These are phyloP conservation scores for Lactarius psammicola DNA, from an alignment of 768 basidiomycete genomes.

Conservation along the genomic window DNA sequence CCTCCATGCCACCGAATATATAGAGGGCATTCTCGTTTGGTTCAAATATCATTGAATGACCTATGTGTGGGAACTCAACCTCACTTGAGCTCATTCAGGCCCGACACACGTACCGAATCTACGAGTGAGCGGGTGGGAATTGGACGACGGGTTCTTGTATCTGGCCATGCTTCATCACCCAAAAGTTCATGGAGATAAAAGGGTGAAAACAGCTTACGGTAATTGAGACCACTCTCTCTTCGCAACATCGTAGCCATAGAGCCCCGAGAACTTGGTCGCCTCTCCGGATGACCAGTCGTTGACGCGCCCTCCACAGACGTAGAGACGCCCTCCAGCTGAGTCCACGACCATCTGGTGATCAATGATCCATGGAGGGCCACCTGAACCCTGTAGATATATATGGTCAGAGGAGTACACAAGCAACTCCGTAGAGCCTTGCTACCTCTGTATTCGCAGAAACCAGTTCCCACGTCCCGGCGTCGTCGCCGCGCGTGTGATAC, in stretches of 20 bases:
- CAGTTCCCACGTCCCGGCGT: conserved; percentile 70
- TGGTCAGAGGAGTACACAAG: neutral
- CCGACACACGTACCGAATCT: conserved; percentile 51
- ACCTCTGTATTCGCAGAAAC: conserved; percentile 67
- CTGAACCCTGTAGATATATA: conserved; percentile 45
- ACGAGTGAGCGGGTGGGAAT: conserved; percentile 49
- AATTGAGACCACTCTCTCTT: conserved; percentile 65
- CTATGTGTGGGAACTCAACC: conserved; percentile 35
- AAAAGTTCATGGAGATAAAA: neutral
- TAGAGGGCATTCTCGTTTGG: conserved; percentile 54
- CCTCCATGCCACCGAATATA: conserved; percentile 73
- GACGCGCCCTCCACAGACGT: conserved; percentile 73
- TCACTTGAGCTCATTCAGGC: neutral
- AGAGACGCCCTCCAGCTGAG: conserved; percentile 64
- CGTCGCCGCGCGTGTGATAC: conserved; percentile 63
- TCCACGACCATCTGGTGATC: conserved; percentile 85
- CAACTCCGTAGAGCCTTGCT: conserved; percentile 29
- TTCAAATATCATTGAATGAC: conserved; percentile 83
- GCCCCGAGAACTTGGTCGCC: conserved; percentile 58
- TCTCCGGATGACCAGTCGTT: conserved; percentile 60
- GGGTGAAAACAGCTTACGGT: conserved; percentile 48
- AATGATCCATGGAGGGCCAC: conserved; percentile 70
- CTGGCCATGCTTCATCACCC: conserved; percentile 19
- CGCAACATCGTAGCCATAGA: conserved; percentile 70
- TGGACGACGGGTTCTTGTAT: conserved; percentile 30